Base-by-base conservation (phyloP, 2,329 filamentous ascomycete species). In the Sclerotinia nivalis region DNA sequence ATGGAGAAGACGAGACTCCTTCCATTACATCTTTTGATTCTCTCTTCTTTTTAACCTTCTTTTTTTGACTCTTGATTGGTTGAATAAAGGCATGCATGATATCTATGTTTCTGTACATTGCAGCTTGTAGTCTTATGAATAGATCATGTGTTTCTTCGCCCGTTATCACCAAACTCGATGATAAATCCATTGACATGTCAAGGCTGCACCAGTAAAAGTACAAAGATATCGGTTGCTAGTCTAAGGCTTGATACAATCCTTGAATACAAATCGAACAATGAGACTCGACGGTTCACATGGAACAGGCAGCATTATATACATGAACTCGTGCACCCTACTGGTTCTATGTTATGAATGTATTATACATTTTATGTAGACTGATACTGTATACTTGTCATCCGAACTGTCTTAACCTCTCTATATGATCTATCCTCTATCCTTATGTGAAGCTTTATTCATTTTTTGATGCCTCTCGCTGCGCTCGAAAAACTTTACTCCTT, bases 401-500 rank as follows among this genome's bases (percentile, higher is more conserved):
- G 22, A 50, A 25, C 12, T 22, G n/a, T 62, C 31, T 18, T 62
- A 22, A 12, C 13, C 13, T 49, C 15, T 25, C 7, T 49, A 18
- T 49, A 8, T 34, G 12, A 34, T 49, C 28, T 37, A 37, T 37
- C 22, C 22, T 37, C 43, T 10, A 49, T 49, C 28, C 1, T 45
- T 1, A 45, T 66, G 9, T 56, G 52, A 28, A 18, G 5, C n/a
- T n/a, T 69, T 70, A 76, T 69, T 73, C 69, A n/a, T 68, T 65
- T 71, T 77, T 82, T 78, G 85, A 84, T 60, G 76, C 76, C 61
- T 52, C 61, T 52, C 81, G 78, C 77, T 89, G 87, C 54, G 85
- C 86, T 68, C 88, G 87, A 83, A 93, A 83, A 68, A 95, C 88
- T 86, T 93, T 97, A 74, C 88, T 86, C 75, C 95, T 86, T 85